phyloP scores from a whole-genome alignment of 805 yeast species.

The Tetrapisispora namnaoensis region DNA sequence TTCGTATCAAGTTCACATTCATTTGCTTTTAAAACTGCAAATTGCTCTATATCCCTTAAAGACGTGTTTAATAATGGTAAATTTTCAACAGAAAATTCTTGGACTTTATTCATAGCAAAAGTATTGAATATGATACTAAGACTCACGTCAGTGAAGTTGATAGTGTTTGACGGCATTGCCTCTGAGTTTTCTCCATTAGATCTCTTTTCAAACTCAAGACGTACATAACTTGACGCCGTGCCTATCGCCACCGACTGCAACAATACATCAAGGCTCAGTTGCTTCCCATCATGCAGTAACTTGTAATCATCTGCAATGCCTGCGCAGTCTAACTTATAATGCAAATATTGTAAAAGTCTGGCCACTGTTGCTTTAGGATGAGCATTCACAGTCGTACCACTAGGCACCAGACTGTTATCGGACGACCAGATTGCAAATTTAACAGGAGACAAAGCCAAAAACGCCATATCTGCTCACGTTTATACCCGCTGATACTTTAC shows the following conservation, averaged over 20 bases:
- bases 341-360: slow-evolving; percentile 23
- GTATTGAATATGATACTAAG: slow-evolving; percentile 17
- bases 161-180: slow-evolving; percentile 5
- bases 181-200: slow-evolving; percentile 6
- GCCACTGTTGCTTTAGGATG: slow-evolving; percentile 19
- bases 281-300: slow-evolving; percentile 6
- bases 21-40: slow-evolving; percentile 10
- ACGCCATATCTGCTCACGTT: neutral
- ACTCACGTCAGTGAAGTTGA: slow-evolving; percentile 10
- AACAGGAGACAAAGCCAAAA: slow-evolving; percentile 8
- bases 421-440: slow-evolving; percentile 17
- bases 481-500: neutral
- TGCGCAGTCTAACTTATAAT: slow-evolving; percentile 3
- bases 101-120: slow-evolving; percentile 14
- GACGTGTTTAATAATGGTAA: slow-evolving; percentile 9
- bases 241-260: neutral
- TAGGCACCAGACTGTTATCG: slow-evolving; percentile 7
- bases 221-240: slow-evolving; percentile 3
- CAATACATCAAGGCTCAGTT: neutral
- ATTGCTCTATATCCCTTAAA: slow-evolving; percentile 10
- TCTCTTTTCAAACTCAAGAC: slow-evolving; percentile 11
- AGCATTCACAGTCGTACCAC: slow-evolving; percentile 15
- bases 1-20: slow-evolving; percentile 11
- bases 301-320: neutral
- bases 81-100: neutral